Percentiles rank a stretch among this genome's conserved stretches.
Evolutionary conservation across 2,329 filamentous ascomycete species (phyloP).

Genomic region (Calonectria pauciramosa): DNA sequence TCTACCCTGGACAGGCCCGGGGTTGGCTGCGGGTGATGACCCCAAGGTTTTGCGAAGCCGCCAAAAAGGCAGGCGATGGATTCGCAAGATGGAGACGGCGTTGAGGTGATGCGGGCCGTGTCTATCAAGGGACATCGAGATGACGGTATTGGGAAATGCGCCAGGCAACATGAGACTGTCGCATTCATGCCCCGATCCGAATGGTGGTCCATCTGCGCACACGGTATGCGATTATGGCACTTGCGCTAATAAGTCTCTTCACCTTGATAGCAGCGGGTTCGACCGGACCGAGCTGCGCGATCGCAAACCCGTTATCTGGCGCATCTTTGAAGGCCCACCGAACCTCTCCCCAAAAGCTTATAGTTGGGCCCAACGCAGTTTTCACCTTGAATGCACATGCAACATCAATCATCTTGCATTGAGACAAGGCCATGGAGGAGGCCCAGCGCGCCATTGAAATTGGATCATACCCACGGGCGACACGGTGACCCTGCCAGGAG

Average conservation of each 20-base stretch:
- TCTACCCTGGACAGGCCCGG: neutral
- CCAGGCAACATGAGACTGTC: constrained; percentile 29
- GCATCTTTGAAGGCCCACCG: constrained; percentile 16
- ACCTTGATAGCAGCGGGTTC: constrained; percentile 30
- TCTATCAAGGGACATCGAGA: constrained; percentile 31
- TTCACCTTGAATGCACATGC: neutral
- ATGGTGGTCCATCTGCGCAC: constrained; percentile 10
- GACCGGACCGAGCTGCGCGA: constrained; percentile 20
- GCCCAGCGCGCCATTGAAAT: constrained; percentile 15
- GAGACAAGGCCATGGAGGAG: neutral
- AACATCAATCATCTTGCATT: constrained; percentile 9
- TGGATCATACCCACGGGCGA: constrained; percentile 33
- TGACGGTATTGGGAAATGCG: constrained; percentile 25
- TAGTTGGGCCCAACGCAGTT: neutral
- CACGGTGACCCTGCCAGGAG: constrained; percentile 25
- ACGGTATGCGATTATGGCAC: constrained; percentile 10
- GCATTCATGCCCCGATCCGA: constrained; percentile 19
- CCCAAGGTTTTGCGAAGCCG: neutral
- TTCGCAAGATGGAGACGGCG: constrained; percentile 12
- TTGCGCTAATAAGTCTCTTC: constrained; percentile 21
- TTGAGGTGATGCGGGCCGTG: constrained; percentile 2
- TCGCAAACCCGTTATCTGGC: constrained; percentile 23
- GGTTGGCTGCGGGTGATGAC: neutral
- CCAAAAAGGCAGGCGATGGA: neutral
- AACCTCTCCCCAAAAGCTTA: constrained; percentile 6